Evolutionary conservation across 2,329 filamentous ascomycete genomes (phyloP).

Genomic region (Chaetomium olivaceum): DNA sequence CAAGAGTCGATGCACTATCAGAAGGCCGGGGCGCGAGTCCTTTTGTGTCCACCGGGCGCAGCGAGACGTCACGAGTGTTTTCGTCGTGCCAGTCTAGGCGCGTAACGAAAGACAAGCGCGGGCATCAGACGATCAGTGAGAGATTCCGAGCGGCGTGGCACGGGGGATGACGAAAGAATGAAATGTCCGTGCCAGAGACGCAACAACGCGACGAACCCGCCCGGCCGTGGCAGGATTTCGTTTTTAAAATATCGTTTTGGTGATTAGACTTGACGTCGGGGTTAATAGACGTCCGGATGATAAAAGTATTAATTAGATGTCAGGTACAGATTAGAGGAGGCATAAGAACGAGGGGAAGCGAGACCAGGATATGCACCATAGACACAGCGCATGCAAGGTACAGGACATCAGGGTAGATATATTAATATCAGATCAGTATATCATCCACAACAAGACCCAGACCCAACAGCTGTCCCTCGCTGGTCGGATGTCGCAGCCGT

Average conservation of each 20-base stretch:
- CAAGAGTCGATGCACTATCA: background rate
- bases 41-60: background rate
- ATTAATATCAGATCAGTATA: background rate
- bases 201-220: background rate
- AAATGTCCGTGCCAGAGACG: background rate
- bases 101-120: background rate
- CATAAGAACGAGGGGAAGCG: background rate
- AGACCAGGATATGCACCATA: background rate
- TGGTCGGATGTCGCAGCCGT: background rate
- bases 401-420: background rate
- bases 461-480: background rate
- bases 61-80: background rate
- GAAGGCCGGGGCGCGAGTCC: background rate
- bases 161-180: constrained; percentile 7
- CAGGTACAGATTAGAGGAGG: background rate
- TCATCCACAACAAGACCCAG: background rate
- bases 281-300: background rate
- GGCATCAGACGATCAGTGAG: background rate
- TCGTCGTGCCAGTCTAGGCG: background rate
- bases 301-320: background rate
- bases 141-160: background rate
- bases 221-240: background rate
- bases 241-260: background rate
- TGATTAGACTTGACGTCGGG: background rate
- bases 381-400: constrained; percentile 2